Conservation (phyloP, 2,329 filamentous ascomycete genomes). For the Zopfia rhizophila region DNA sequence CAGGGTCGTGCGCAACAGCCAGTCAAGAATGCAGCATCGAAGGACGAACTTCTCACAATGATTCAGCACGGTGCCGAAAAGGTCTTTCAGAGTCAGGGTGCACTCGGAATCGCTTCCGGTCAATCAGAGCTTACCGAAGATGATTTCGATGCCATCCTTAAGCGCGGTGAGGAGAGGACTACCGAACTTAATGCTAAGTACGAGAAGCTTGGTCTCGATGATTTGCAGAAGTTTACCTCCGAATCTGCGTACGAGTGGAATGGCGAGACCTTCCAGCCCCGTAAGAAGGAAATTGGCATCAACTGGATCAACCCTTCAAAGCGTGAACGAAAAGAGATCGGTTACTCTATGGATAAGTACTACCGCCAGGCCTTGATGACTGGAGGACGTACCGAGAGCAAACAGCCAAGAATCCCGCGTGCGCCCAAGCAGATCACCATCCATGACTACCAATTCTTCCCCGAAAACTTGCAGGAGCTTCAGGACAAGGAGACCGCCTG, state of each 20-base stretch:
- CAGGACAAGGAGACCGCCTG: conserved; percentile 97
- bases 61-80: conserved; percentile 98
- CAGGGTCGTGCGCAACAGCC: conserved; percentile 93
- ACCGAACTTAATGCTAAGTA: conserved; percentile 92
- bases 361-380: conserved; percentile 92
- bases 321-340: conserved; percentile 97
- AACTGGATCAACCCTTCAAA: conserved; percentile 99
- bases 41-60: conserved; percentile 96
- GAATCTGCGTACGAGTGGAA: conserved; percentile 99
- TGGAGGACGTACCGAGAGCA: conserved; percentile 79
- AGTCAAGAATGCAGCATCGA: conserved; percentile 89
- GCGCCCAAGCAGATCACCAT: conserved; percentile 92
- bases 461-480: conserved; percentile 81
- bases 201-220: conserved; percentile 95
- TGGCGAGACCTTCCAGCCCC: conserved; percentile 90
- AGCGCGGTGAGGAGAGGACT: conserved; percentile 87
- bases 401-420: conserved; percentile 94
- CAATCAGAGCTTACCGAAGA: conserved; percentile 79
- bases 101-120: conserved; percentile 68
- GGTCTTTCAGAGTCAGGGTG: conserved; percentile 81
- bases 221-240: conserved; percentile 96
- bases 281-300: conserved; percentile 85
- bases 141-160: conserved; percentile 89
- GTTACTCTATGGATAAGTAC: conserved; percentile 99
- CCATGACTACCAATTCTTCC: conserved; percentile 98